Evolutionary conservation across 352 stramenopile genomes (phyloP).

Genomic region (Globisporangium takayamanum): DNA sequence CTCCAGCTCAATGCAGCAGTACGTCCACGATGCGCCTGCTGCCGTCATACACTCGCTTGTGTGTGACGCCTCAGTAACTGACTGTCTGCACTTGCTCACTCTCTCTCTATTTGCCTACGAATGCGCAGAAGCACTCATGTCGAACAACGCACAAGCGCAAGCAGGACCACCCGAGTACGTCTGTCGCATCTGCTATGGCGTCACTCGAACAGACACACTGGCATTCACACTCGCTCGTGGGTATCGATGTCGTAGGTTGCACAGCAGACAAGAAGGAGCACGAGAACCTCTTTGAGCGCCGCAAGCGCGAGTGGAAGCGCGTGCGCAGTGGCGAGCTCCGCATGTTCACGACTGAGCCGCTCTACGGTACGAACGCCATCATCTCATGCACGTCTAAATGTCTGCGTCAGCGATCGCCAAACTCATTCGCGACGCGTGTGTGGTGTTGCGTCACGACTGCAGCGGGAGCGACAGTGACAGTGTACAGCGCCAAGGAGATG

Average conservation of each 20-base stretch:
- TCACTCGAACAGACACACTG: not conserved
- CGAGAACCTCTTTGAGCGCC: constrained; percentile 66
- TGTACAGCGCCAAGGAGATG: constrained; percentile 73
- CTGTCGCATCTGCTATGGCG: not conserved
- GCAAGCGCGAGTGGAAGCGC: constrained; percentile 69
- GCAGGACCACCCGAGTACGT: constrained; percentile 54
- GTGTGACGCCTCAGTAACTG: not conserved
- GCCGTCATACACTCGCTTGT: not conserved
- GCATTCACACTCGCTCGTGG: not conserved
- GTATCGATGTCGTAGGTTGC: constrained; percentile 24
- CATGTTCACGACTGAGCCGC: constrained; percentile 67
- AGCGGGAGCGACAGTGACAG: constrained; percentile 60
- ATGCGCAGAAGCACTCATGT: constrained; percentile 32
- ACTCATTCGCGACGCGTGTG: constrained; percentile 6
- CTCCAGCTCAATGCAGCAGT: constrained; percentile 38
- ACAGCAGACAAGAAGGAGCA: constrained; percentile 69
- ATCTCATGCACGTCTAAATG: not conserved
- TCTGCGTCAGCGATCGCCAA: no score
- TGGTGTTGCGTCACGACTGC: constrained; percentile 7
- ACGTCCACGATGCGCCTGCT: not conserved
- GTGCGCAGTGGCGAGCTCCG: constrained; percentile 56
- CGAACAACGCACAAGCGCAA: constrained; percentile 66
- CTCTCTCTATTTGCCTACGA: not conserved
- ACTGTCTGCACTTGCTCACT: not conserved
- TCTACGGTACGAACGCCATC: constrained; percentile 35